phyloP scores from a whole-genome alignment of 108 stramenopile species.

The Craspedostauros australis region DNA sequence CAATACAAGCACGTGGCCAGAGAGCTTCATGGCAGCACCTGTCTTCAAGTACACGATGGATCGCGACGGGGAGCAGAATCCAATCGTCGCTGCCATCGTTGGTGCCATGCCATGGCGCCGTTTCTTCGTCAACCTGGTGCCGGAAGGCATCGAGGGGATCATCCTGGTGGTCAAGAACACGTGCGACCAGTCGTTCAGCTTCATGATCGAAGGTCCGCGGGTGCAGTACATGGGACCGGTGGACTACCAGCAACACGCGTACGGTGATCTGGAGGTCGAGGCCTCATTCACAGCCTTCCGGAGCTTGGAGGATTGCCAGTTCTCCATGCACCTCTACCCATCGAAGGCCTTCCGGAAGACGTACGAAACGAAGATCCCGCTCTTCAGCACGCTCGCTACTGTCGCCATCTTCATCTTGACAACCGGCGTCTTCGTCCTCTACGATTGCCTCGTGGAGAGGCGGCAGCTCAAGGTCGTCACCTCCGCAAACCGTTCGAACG shows the following conservation, averaged over 20 bases:
- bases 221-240: too few relatives aligned
- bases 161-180: constrained; percentile 40
- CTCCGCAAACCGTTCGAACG: constrained; percentile 7
- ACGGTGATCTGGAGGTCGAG: too few relatives aligned
- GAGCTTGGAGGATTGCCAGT: too few relatives aligned
- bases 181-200: constrained; percentile 34
- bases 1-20: too few relatives aligned
- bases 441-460: constrained; percentile 20
- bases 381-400: constrained; percentile 23
- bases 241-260: too few relatives aligned
- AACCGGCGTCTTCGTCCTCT: constrained; percentile 21
- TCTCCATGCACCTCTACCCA: too few relatives aligned
- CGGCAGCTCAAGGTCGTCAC: too few relatives aligned
- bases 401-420: constrained; percentile 37
- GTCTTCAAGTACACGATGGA: too few relatives aligned
- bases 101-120: background rate
- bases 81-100: too few relatives aligned
- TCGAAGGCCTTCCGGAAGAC: constrained; percentile 35
- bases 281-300: too few relatives aligned
- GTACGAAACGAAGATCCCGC: constrained; percentile 34
- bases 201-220: constrained; percentile 32
- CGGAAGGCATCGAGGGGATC: constrained; percentile 40
- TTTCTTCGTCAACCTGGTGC: background rate
- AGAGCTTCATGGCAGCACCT: too few relatives aligned
- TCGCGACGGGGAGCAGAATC: too few relatives aligned